Base-by-base conservation (phyloP, 768 basidiomycete genomes). In the Tricholoma hemisulphureum region DNA sequence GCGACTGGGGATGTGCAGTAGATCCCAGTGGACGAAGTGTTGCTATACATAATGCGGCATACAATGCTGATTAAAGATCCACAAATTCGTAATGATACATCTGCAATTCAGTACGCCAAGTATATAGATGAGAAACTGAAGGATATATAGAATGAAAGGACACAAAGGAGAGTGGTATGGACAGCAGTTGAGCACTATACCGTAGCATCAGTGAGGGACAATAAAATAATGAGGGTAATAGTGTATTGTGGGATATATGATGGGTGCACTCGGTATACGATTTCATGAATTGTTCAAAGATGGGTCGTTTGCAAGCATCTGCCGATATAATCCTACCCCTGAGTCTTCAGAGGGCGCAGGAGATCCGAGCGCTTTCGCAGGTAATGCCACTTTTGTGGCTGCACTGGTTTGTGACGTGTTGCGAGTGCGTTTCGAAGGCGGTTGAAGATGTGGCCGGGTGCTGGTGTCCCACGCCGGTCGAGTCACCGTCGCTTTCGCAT, bases 11-110 rank as follows among this genome's bases (percentile, higher is more conserved):
- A 56, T 97, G 96, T 68, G 80, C 91, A 2, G 75, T 92, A 28
- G 97, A 99, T 71, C 97, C 97, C 28, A 95, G 93, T 61, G 97
- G 97, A 28, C 82, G 97, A 51, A 94, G 92, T 61, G 96, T 98
- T 68, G 88, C 84, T 73, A 98, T 98, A 66, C 97, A 99, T 81
- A 92, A 88, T 65, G 87, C 93, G 50, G 96, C 97, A 11, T 97
- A 98, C 71, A 73, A 76, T 55, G 68, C 70, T 63, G 61, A 70
- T 67, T 71, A 66, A 70, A 51, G 55, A 63, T 60, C 48, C 35
- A 58, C 32, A 59, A 58, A 52, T 59, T 53, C 10, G 55, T 35
- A 31, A 69, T 67, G 63, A 67, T 62, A 57, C 55, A 45, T 35
- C 39, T 62, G 46, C 46, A 64, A 66, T 69, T 65, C 61, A 66